Percentiles rank a stretch among this genome's conserved stretches.
Evolutionary conservation across 129 eudicot genomes (phyloP).

Genomic region (Helichrysum umbraculigerum): DNA sequence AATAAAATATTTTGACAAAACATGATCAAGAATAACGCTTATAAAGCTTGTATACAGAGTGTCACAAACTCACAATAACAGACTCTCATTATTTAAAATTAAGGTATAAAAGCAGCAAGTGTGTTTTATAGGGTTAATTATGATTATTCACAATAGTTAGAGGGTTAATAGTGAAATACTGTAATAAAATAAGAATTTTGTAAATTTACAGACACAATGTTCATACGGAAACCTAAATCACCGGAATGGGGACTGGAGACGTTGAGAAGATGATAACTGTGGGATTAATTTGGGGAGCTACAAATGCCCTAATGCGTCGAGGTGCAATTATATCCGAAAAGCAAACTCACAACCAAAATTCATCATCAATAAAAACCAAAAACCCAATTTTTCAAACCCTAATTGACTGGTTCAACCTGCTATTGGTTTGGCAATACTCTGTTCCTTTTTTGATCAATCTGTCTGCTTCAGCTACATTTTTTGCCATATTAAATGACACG

Average conservation of each 20-base stretch:
- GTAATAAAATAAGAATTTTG: too few relatives aligned
- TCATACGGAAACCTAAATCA: conserved; percentile 20
- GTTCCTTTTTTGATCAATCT: conserved; percentile 73
- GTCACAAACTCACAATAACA: too few relatives aligned
- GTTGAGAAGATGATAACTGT: conserved; percentile 91
- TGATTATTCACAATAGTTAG: not conserved
- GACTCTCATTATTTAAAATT: too few relatives aligned
- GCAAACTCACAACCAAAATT: conserved; percentile 39
- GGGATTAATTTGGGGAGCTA: conserved; percentile 94
- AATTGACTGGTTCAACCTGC: conserved; percentile 60
- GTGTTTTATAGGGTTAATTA: not conserved
- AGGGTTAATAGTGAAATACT: not conserved
- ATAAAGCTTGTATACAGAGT: too few relatives aligned
- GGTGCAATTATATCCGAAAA: conserved; percentile 80
- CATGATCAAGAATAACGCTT: too few relatives aligned
- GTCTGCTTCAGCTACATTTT: conserved; percentile 84
- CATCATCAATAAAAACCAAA: conserved; percentile 42
- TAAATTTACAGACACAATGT: not conserved
- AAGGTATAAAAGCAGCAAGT: too few relatives aligned
- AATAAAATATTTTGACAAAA: too few relatives aligned
- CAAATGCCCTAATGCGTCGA: conserved; percentile 83
- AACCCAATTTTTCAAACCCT: conserved; percentile 48
- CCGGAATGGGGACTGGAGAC: conserved; percentile 46
- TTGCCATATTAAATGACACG: conserved; percentile 57
- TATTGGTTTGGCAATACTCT: conserved; percentile 85